Evolutionary conservation across 2,329 filamentous ascomycete species (phyloP), one percentile per base, ranked within the genome.

Genomic region (Colletotrichum ledebouriae): DNA sequence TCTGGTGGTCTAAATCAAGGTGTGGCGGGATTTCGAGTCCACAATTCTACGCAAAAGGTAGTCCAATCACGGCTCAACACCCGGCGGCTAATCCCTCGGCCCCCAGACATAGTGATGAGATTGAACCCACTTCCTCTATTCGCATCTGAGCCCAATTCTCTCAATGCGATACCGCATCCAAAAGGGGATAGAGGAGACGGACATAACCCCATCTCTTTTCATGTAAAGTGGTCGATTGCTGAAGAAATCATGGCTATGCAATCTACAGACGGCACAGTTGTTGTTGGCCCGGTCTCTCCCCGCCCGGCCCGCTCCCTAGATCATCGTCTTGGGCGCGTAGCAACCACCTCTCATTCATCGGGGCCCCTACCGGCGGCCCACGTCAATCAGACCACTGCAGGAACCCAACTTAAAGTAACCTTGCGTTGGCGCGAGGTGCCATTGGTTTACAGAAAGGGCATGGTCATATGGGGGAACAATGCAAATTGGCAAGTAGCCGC

Each of bases 401-500:
- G 55, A 66, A 50, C 29, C 66, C 61, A 29, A 39, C 25, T 17
- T 25, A n/a, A 42, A 59, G 62, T 50, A 34, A 44, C 42, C 25
- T 47, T 49, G 42, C 39, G 66, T 66, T 69, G 66, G 66, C 42
- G 47, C 66, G 49, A 56, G 62, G 66, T 69, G 49, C 13, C 39
- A 56, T 60, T 49, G 33, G 25, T 29, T 33, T 46, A 65, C 56
- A 22, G 47, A 49, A 66, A 15, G 22, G 49, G 65, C 53, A 13
- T 61, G 49, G 47, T 34, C 22, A 34, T 2, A 49, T 10, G 34
- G 3, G 39, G 22, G 33, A 66, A 60, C 44, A 41, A 59, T 60
- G 66, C 62, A 41, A 46, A 69, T 65, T 50, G 25, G n/a, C 47
- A 56, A 17, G 61, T 68, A 65, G 55, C 66, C 61, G 66, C 66